A percentile compares a stretch with the other conserved stretches of the same genome.
Conservation (phyloP, 305 asterid genomes). For the Rubia balearica region DNA sequence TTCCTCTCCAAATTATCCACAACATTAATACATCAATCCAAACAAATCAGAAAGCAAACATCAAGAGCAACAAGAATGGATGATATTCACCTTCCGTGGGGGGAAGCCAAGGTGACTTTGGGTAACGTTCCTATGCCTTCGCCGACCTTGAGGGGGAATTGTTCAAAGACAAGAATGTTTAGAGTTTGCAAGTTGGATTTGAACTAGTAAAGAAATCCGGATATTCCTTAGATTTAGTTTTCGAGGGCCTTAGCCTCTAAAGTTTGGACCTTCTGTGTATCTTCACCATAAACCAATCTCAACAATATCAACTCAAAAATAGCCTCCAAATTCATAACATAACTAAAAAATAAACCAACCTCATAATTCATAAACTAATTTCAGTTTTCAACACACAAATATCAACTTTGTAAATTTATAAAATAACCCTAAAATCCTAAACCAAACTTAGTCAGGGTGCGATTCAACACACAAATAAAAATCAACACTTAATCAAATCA, state of each 20-base stretch:
- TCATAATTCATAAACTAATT: too few relatives aligned
- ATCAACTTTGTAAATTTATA: too few relatives aligned
- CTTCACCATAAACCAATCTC: too few relatives aligned
- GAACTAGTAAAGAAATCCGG: not conserved
- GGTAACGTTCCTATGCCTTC: slow-evolving; percentile 80
- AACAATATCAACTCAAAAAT: too few relatives aligned
- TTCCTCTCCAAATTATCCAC: not conserved
- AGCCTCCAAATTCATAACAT: too few relatives aligned
- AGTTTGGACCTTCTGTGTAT: too few relatives aligned
- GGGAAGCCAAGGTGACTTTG: slow-evolving; percentile 69
- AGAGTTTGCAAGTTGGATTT: not conserved
- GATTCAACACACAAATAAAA: too few relatives aligned
- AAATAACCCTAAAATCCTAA: too few relatives aligned
- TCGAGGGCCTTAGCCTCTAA: not conserved
- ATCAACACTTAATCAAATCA: too few relatives aligned
- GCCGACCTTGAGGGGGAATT: slow-evolving; percentile 28
- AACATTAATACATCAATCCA: not conserved
- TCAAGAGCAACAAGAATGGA: slow-evolving; percentile 4
- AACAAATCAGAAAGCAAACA: not conserved
- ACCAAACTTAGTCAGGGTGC: too few relatives aligned
- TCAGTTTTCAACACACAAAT: too few relatives aligned
- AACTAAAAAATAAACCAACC: too few relatives aligned
- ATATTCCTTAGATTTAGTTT: slow-evolving; percentile 5
- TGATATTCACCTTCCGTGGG: slow-evolving; percentile 57
- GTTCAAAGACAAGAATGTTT: not conserved